These are phyloP conservation scores for Colletotrichum truncatum DNA, from an alignment of 2,329 filamentous ascomycete species.

Conservation along the genomic window DNA sequence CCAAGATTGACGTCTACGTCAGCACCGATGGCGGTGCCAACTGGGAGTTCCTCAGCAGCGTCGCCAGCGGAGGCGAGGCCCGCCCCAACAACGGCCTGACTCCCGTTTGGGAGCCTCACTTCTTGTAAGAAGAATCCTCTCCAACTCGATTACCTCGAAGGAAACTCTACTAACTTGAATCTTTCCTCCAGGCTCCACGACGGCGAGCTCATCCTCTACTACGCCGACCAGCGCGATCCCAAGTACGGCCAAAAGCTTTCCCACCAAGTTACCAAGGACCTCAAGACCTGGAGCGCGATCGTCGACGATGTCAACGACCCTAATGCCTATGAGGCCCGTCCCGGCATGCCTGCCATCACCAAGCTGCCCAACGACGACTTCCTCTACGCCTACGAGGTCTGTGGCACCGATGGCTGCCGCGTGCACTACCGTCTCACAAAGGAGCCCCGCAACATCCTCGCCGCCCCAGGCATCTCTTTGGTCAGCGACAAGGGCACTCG, in stretches of 20 bases:
- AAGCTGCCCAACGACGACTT: conserved; percentile 66
- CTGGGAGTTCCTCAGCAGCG: conserved; percentile 74
- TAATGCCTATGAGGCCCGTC: conserved; percentile 65
- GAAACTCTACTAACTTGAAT: background rate
- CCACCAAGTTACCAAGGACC: conserved; percentile 69
- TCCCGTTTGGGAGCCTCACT: conserved; percentile 78
- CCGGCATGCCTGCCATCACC: conserved; percentile 73
- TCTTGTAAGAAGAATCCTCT: conserved; percentile 49
- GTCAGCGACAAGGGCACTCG: conserved; percentile 40
- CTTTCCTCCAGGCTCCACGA: conserved; percentile 57
- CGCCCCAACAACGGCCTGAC: conserved; percentile 70
- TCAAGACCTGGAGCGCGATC: conserved; percentile 63
- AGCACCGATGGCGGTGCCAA: conserved; percentile 66
- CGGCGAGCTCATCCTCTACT: conserved; percentile 71
- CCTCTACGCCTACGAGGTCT: conserved; percentile 73
- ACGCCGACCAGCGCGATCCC: conserved; percentile 76
- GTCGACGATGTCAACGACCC: conserved; percentile 70
- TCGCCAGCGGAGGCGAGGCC: conserved; percentile 70
- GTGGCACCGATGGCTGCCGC: conserved; percentile 55
- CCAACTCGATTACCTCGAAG: fast-evolving
- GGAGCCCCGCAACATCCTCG: conserved; percentile 46
- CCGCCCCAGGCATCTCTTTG: conserved; percentile 41
- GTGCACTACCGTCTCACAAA: conserved; percentile 54
- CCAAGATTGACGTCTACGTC: conserved; percentile 76
- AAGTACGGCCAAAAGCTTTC: conserved; percentile 74